These are phyloP conservation scores for Tremellales sp. DNA, from an alignment of 1,284 basidiomycete genomes.

Conservation along the genomic window DNA sequence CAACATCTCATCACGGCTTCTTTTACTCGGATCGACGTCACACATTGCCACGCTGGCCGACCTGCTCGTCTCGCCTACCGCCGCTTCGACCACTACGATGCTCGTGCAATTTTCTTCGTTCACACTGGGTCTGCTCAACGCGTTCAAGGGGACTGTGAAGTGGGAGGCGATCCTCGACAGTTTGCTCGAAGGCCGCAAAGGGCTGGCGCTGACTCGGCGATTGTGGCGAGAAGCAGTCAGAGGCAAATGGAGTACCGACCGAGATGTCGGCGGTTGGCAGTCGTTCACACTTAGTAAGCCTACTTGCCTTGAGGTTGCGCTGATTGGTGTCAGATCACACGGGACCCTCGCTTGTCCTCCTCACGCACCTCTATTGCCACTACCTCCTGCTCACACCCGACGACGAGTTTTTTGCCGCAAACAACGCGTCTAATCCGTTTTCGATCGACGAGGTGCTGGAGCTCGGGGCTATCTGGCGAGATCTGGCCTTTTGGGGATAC, in stretches of 20 bases:
- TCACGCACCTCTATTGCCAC: slow-evolving; percentile 79
- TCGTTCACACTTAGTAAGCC: slow-evolving; percentile 49
- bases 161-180: slow-evolving; percentile 53
- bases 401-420: slow-evolving; percentile 82
- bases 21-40: slow-evolving; percentile 26
- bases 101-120: slow-evolving; percentile 33
- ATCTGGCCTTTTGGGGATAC: slow-evolving; percentile 47
- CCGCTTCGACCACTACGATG: slow-evolving; percentile 9
- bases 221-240: slow-evolving; percentile 69
- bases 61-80: slow-evolving; percentile 15
- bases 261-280: slow-evolving; percentile 53
- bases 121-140: slow-evolving; percentile 43
- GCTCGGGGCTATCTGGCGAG: slow-evolving; percentile 43
- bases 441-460: slow-evolving; percentile 70
- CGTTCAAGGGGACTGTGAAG: slow-evolving; percentile 56
- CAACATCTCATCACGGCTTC: slow-evolving; percentile 29
- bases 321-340: slow-evolving; percentile 42
- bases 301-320: slow-evolving; percentile 10
- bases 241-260: slow-evolving; percentile 47
- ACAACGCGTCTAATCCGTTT: slow-evolving; percentile 60
- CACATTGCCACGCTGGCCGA: slow-evolving; percentile 28
- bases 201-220: slow-evolving; percentile 58
- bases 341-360: slow-evolving; percentile 70
- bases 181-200: slow-evolving; percentile 40
- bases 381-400: slow-evolving; percentile 88